These are phyloP conservation scores for Leccinum sublutescens DNA, from an alignment of 768 basidiomycete species.

Conservation along the genomic window DNA sequence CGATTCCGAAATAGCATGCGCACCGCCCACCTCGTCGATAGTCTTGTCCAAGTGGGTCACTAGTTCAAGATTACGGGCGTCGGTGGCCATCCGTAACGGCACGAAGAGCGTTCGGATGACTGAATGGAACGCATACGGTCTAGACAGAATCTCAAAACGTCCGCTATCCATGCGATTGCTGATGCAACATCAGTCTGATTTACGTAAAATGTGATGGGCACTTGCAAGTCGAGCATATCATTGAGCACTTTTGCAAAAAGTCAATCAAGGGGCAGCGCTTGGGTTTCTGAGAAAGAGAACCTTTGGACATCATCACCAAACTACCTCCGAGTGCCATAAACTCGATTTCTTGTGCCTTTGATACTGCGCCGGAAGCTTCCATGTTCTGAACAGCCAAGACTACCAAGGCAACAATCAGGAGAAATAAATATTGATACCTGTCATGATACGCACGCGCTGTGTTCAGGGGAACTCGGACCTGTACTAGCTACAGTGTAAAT, in stretches of 20 bases:
- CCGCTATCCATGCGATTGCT: slow-evolving; percentile 88
- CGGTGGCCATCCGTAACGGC: slow-evolving; percentile 63
- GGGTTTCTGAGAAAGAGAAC: slow-evolving; percentile 31
- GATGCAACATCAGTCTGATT: slow-evolving; percentile 8
- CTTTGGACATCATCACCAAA: slow-evolving; percentile 87
- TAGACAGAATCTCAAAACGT: slow-evolving; percentile 64
- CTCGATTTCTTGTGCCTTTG: slow-evolving; percentile 79
- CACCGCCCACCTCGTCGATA: slow-evolving; percentile 53
- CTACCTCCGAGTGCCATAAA: slow-evolving; percentile 82
- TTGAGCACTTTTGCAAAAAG: slow-evolving; percentile 56
- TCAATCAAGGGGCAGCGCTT: slow-evolving; percentile 3
- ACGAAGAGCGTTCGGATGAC: slow-evolving; percentile 73
- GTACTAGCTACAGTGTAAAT: slow-evolving; percentile 31
- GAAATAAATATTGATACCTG: background rate
- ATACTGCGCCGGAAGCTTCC: slow-evolving; percentile 72
- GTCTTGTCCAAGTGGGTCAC: slow-evolving; percentile 64
- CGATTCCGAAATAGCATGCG: background rate
- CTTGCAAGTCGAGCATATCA: slow-evolving; percentile 79
- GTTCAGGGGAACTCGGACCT: slow-evolving; percentile 81
- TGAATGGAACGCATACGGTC: slow-evolving; percentile 77
- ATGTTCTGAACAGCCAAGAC: slow-evolving; percentile 91
- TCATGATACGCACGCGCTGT: slow-evolving; percentile 52
- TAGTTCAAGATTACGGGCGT: slow-evolving; percentile 65
- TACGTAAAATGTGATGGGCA: slow-evolving; percentile 2
- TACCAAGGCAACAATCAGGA: slow-evolving; percentile 15